phyloP scores from a whole-genome alignment of 768 basidiomycete species.

The Boletus fagicola region DNA sequence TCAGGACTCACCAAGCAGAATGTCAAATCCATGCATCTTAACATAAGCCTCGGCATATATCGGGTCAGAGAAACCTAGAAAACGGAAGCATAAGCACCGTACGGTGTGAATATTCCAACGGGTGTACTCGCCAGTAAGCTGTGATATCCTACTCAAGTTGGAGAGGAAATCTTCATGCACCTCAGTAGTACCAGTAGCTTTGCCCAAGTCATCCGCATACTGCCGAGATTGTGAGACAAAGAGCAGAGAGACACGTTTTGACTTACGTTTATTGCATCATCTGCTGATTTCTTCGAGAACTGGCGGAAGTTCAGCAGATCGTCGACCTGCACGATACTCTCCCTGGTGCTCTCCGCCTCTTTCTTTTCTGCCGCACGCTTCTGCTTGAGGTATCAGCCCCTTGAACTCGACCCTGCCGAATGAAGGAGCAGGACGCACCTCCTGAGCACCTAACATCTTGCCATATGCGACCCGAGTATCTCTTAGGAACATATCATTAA shows the following conservation, averaged over 20 bases:
- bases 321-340: slow-evolving; percentile 82
- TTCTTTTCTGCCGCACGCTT: slow-evolving; percentile 91
- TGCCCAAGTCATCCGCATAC: slow-evolving; percentile 87
- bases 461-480: slow-evolving; percentile 91
- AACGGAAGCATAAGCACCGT: background rate
- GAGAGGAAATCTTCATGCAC: slow-evolving; percentile 91
- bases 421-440: slow-evolving; percentile 48
- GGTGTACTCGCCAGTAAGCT: slow-evolving; percentile 71
- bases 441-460: slow-evolving; percentile 94
- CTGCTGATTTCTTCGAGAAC: slow-evolving; percentile 87
- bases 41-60: slow-evolving; percentile 98
- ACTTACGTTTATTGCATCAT: slow-evolving; percentile 73
- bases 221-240: slow-evolving; percentile 30
- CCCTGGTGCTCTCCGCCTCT: slow-evolving; percentile 69
- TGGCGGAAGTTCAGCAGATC: slow-evolving; percentile 91
- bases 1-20: too few species aligned
- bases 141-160: slow-evolving; percentile 88
- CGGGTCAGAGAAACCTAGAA: slow-evolving; percentile 89
- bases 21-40: slow-evolving; percentile 43
- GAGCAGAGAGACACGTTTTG: background rate
- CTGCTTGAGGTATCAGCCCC: slow-evolving; percentile 36
- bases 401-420: background rate
- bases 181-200: slow-evolving; percentile 84
- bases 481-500: slow-evolving; percentile 71
- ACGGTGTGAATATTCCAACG: background rate